These are phyloP conservation scores for Clonostachys chloroleuca DNA, from an alignment of 2,329 filamentous ascomycete species.

Conservation along the genomic window DNA sequence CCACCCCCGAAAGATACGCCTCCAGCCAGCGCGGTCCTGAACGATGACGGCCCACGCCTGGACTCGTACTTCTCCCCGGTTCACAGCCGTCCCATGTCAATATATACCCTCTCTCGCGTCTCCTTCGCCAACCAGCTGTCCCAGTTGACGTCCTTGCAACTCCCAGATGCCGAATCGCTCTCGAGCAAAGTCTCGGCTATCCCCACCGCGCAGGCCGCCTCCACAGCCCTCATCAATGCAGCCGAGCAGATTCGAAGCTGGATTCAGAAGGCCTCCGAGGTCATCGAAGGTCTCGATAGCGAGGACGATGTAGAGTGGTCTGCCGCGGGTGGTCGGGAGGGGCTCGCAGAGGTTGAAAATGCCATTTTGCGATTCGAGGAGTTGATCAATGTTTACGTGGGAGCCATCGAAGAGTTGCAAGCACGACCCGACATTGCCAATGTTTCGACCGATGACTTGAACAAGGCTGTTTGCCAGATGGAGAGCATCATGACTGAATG, in stretches of 20 bases:
- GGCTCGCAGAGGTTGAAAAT: conserved; percentile 66
- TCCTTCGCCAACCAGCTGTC: conserved; percentile 93
- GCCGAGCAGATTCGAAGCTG: conserved; percentile 91
- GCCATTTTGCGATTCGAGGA: conserved; percentile 82
- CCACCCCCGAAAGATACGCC: conserved; percentile 12
- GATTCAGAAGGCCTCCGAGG: conserved; percentile 89
- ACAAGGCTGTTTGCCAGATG: conserved; percentile 79
- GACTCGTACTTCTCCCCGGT: conserved; percentile 64
- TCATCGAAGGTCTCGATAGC: conserved; percentile 82
- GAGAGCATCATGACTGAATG: conserved; percentile 81
- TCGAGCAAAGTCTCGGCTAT: conserved; percentile 82
- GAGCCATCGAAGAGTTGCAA: conserved; percentile 90
- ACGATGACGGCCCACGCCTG: conserved; percentile 44
- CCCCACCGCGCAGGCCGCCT: conserved; percentile 77
- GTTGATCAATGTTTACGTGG: conserved; percentile 87
- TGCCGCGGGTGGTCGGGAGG: conserved; percentile 78
- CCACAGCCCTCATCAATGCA: conserved; percentile 77
- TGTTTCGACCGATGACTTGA: conserved; percentile 68
- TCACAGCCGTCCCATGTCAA: conserved; percentile 71
- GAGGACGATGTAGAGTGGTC: conserved; percentile 99
- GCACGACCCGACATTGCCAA: conserved; percentile 68
- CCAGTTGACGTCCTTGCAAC: conserved; percentile 83
- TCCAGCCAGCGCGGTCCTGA: conserved; percentile 19
- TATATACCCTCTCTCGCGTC: conserved; percentile 87
- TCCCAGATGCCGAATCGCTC: conserved; percentile 81